These are phyloP conservation scores for Borealophlyctis nickersoniae DNA, from an alignment of 192 early-diverging fungal genomes.

Conservation along the genomic window DNA sequence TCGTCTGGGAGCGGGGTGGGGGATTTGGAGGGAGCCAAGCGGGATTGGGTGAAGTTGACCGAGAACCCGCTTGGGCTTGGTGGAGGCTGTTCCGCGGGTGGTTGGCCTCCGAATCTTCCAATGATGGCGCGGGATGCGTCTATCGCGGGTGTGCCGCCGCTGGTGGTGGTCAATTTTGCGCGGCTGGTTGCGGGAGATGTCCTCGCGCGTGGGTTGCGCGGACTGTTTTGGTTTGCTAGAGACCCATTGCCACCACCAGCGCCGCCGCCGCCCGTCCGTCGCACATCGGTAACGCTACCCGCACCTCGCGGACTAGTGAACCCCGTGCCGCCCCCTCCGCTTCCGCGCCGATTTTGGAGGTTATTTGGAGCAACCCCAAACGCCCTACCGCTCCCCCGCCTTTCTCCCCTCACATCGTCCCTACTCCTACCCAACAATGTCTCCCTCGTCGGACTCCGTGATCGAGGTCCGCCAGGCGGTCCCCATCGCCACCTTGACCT, in stretches of 20 bases:
- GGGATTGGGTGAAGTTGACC: not conserved
- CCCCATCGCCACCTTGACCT: not conserved
- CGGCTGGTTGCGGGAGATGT: too few relatives aligned
- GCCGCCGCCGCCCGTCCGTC: not conserved
- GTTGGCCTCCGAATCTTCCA: not conserved
- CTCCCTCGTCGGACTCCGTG: not conserved
- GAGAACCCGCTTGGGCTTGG: not conserved
- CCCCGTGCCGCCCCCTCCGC: not conserved
- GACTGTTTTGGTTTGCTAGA: too few relatives aligned
- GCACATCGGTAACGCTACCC: not conserved
- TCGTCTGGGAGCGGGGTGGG: not conserved
- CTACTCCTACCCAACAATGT: not conserved
- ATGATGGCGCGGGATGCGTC: not conserved
- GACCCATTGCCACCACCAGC: too few relatives aligned
- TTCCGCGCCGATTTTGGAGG: not conserved
- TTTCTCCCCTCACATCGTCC: too few relatives aligned
- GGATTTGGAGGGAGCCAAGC: not conserved
- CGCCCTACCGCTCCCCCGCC: not conserved
- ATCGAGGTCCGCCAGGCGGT: not conserved
- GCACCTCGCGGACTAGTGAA: not conserved
- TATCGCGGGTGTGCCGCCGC: too few relatives aligned
- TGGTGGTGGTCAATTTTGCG: not conserved
- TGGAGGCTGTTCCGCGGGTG: not conserved
- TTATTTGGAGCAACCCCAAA: not conserved
- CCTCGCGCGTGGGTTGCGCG: too few relatives aligned